Evolutionary conservation across 352 stramenopile genomes (phyloP).

Genomic region (Globisporangium megalacanthum): DNA sequence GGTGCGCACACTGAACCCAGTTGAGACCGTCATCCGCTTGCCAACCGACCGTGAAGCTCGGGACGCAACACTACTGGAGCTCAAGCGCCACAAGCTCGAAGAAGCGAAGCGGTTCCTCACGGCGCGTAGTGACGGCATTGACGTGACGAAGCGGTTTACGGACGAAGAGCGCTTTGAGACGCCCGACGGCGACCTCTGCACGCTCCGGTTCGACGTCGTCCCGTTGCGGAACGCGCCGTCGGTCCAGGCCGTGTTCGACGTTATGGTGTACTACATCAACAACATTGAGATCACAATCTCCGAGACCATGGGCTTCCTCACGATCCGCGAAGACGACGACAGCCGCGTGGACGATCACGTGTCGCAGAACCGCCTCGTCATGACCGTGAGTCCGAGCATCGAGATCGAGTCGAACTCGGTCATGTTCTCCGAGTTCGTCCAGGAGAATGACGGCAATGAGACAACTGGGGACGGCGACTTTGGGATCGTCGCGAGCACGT

Average conservation of each 20-base stretch:
- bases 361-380: constrained; percentile 40
- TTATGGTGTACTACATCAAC: constrained; percentile 35
- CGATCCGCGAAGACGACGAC: constrained; percentile 49
- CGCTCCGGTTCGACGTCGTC: constrained; percentile 41
- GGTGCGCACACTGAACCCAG: constrained; percentile 26
- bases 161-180: constrained; percentile 42
- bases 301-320: constrained; percentile 46
- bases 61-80: constrained; percentile 20
- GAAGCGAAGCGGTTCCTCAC: constrained; percentile 27
- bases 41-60: constrained; percentile 23
- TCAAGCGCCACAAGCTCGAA: constrained; percentile 25
- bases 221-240: constrained; percentile 26
- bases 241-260: constrained; percentile 42
- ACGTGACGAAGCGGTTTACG: constrained; percentile 28
- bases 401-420: constrained; percentile 37
- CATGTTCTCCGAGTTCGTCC: constrained; percentile 22
- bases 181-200: constrained; percentile 31
- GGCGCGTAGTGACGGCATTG: constrained; percentile 31
- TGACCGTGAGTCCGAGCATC: constrained; percentile 22
- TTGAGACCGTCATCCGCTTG: constrained; percentile 42
- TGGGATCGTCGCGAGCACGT: constrained; percentile 23
- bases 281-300: constrained; percentile 57
- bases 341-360: constrained; percentile 28
- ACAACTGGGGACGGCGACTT: constrained; percentile 4
- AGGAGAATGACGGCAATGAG: constrained; percentile 11